Base-by-base conservation (phyloP, 2,329 filamentous ascomycete species). In the Mollisia scopiformis region DNA sequence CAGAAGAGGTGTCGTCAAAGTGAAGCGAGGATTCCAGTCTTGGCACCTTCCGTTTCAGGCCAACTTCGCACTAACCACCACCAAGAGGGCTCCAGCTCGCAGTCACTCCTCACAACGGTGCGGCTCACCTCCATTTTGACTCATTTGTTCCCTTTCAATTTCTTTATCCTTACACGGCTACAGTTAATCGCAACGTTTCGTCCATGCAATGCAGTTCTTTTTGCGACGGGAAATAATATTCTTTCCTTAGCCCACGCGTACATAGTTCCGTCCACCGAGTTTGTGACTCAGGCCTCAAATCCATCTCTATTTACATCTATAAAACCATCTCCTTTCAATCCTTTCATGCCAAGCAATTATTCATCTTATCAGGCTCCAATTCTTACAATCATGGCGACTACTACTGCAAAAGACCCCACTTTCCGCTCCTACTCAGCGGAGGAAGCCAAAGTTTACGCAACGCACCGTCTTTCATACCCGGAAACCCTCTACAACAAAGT, bases 371-470 rank as follows among this genome's bases (percentile, higher is more conserved):
- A 43, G 3, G n/a, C 39, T 6, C 3, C 21, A 43, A 21, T 10
- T 6, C n/a, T 21, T 19, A 21, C 39, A 43, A 47, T 47, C 41
- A 47, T 57, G 50, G 43, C 52, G 43, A 19, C 33, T 49, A 35
- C 37, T 3, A n/a, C 19, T 21, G 19, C n/a, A 16, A 35, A 55
- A 16, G 72, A 73, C 30, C 62, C 68, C 2, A 73, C 71, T 0
- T 73, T 72, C 58, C 67, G 67, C 21, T 62, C 56, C 39, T 74
- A 73, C 43, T 64, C 62, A 23, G 31, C 62, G 8, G 25, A 54
- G 5, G 65, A 74, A 58, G 71, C 71, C 5, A 61, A 63, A 14
- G 53, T 47, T 8, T 74, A 75, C 49, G 69, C 71, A 2, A 37
- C 62, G 5, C 46, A 65, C 21, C 69, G 71, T 6, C 55, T 61